Evolutionary conservation across 495 filamentous ascomycete species (phyloP).

Genomic region (Letharia lupina): DNA sequence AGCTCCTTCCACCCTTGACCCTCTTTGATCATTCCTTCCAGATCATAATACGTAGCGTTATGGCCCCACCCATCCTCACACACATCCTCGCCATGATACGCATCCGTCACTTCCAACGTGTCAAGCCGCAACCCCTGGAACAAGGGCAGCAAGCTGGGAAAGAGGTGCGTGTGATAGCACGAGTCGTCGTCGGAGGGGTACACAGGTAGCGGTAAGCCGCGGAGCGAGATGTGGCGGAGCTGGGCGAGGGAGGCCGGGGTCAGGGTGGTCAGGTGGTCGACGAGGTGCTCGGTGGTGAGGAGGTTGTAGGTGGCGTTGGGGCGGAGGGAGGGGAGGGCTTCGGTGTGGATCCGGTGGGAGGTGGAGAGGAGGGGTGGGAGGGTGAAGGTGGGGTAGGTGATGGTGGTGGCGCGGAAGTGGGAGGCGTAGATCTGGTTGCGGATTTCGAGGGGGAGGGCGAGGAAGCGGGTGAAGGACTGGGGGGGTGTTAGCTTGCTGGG

Average conservation of each 20-base stretch:
- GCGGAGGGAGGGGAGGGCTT: not conserved
- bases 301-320: not conserved
- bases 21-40: not conserved
- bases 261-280: not conserved
- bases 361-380: not conserved
- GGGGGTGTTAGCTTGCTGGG: not conserved
- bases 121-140: not conserved
- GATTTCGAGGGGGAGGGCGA: slow-evolving; percentile 1
- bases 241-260: not conserved
- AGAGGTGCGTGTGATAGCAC: not conserved
- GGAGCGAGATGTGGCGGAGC: not conserved
- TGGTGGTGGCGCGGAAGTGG: not conserved
- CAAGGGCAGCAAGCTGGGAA: not conserved
- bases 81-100: not conserved
- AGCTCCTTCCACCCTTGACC: not conserved
- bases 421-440: slow-evolving; percentile 8
- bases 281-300: not conserved
- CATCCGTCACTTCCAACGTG: not conserved
- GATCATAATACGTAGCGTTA: not conserved
- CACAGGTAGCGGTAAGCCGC: not conserved
- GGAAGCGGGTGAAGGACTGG: not conserved
- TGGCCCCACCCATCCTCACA: not conserved
- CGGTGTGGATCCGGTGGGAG: not conserved
- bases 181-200: not conserved
- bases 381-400: not conserved